These are phyloP conservation scores for Vanderwaltozyma polyspora DNA, from an alignment of 805 yeast genomes.

Conservation along the genomic window DNA sequence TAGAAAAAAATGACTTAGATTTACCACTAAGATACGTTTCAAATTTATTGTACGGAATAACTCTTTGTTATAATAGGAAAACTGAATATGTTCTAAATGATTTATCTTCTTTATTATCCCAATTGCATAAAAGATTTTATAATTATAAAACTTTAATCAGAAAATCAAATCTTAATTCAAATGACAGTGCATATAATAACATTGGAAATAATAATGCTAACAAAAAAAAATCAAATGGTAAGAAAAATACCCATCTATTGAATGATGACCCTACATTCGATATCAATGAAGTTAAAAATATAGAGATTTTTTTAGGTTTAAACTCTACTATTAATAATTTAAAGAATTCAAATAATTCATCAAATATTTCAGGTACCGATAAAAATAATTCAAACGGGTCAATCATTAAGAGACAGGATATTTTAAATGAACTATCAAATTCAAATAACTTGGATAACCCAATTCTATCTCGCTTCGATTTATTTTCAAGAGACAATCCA, in stretches of 20 bases:
- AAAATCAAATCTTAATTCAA: conserved; percentile 2
- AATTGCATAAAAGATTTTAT: conserved; percentile 10
- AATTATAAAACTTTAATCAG: background rate
- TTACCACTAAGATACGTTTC: conserved; percentile 22
- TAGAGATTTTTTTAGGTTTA: conserved; percentile 4
- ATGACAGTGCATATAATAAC: conserved; percentile 1
- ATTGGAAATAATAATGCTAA: background rate
- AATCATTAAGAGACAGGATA: conserved; percentile 14
- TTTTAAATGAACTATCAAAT: conserved; percentile 17
- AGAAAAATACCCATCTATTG: conserved; percentile 4
- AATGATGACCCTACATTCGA: conserved; percentile 22
- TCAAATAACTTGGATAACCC: conserved; percentile 10
- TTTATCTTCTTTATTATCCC: conserved; percentile 12
- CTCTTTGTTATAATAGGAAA: conserved; percentile 24
- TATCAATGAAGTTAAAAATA: conserved; percentile 11
- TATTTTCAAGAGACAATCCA: background rate
- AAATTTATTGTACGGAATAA: conserved; percentile 23
- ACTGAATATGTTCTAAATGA: conserved; percentile 24
- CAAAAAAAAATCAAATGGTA: conserved; percentile 1
- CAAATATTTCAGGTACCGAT: no score
- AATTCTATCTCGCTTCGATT: background rate
- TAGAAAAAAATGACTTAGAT: conserved; percentile 10
- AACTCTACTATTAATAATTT: background rate
- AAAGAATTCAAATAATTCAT: background rate
- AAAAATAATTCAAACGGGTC: conserved; percentile 1